Percentiles rank a stretch among this genome's conserved stretches.
Evolutionary conservation across 148 eudicot species (phyloP).

Genomic region (Euryodendron excelsum): DNA sequence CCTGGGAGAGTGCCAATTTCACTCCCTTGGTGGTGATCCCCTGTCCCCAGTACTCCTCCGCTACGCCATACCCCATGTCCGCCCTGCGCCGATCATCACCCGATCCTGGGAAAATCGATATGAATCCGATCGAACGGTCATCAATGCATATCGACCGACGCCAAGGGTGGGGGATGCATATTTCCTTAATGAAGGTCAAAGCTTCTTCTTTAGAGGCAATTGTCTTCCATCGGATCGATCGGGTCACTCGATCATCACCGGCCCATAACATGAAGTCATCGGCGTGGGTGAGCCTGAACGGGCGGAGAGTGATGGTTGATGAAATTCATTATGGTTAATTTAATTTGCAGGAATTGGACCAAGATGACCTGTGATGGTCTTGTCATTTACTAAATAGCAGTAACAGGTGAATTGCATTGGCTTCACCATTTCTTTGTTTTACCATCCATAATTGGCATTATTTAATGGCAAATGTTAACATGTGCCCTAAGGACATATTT

Average conservation of each 20-base stretch:
- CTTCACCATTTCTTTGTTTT: too few relatives aligned
- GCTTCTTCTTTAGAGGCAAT: slow-evolving; percentile 32
- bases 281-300: slow-evolving; percentile 19
- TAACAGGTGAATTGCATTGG: too few relatives aligned
- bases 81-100: slow-evolving; percentile 37
- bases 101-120: slow-evolving; percentile 24
- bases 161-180: slow-evolving; percentile 43
- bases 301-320: slow-evolving; percentile 21
- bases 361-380: too few relatives aligned
- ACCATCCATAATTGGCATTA: too few relatives aligned
- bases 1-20: slow-evolving; percentile 33
- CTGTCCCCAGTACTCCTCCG: slow-evolving; percentile 42
- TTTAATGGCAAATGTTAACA: too few relatives aligned
- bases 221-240: slow-evolving; percentile 10
- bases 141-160: slow-evolving; percentile 42
- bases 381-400: too few relatives aligned
- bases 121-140: slow-evolving; percentile 34
- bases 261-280: slow-evolving; percentile 25
- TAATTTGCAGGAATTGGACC: too few relatives aligned
- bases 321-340: too few relatives aligned
- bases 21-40: slow-evolving; percentile 51
- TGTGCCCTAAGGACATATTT: too few relatives aligned
- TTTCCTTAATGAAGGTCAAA: slow-evolving; percentile 24
- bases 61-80: slow-evolving; percentile 41
- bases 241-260: slow-evolving; percentile 25